Evolutionary conservation across 208 protist species (phyloP).

Genomic region (Wallacemonas sp.): DNA sequence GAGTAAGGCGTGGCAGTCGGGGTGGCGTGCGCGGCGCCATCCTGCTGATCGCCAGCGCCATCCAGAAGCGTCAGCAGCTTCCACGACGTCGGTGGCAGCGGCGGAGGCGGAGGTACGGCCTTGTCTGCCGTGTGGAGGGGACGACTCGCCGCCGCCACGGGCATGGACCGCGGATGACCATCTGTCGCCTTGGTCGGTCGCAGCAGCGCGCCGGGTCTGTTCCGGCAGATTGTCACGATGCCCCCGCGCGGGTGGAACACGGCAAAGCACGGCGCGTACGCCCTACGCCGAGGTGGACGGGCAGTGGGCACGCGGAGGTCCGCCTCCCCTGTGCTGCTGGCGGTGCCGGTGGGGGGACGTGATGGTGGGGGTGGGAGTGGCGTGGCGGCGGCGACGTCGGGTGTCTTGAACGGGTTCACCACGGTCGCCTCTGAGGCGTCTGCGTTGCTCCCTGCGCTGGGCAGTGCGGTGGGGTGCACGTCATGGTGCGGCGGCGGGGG

Average conservation of each 20-base stretch:
- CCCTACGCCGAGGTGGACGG: background rate
- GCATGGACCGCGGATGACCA: background rate
- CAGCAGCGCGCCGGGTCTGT: constrained; percentile 8
- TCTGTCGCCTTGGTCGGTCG: background rate
- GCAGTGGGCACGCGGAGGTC: no score
- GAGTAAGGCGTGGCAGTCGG: no score
- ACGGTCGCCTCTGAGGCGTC: background rate
- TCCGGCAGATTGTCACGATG: constrained; percentile 38
- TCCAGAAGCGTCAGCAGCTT: constrained; percentile 28
- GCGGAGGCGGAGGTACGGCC: background rate
- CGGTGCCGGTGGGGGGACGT: no score
- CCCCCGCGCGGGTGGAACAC: constrained; percentile 22
- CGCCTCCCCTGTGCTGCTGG: no score
- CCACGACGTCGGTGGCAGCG: background rate
- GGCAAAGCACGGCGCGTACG: constrained; percentile 38
- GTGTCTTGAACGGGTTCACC: constrained; percentile 8
- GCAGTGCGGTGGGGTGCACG: background rate
- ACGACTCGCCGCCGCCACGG: no score
- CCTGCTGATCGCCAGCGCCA: constrained; percentile 1
- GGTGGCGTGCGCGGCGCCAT: background rate
- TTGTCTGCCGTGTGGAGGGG: background rate
- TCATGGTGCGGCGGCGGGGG: no score
- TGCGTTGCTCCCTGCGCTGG: background rate
- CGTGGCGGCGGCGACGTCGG: no score
- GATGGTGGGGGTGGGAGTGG: background rate